Base-by-base conservation (phyloP, 148 eudicot species). In the Rhododendron ferrugineum region DNA sequence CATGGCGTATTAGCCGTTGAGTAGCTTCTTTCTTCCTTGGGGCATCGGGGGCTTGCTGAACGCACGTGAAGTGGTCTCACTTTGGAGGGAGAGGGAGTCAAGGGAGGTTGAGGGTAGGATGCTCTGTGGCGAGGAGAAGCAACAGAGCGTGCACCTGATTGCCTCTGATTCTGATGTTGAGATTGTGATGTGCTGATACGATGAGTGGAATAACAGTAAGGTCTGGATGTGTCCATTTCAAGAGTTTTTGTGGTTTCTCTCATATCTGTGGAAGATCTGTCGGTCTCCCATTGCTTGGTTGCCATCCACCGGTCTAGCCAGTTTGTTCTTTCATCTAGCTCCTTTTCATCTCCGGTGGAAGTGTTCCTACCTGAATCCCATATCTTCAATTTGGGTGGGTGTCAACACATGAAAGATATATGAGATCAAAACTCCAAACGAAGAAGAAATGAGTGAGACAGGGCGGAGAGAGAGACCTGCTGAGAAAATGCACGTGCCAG, bases 1-100 rank as follows among this genome's bases (percentile, higher is more conserved):
- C 88, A 88, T 2, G 96, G 98, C 2, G 96, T 96, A 80, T 89
- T 93, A 76, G 94, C 91, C 20, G 90, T 83, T 26, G 93, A 92
- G 87, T 88, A 89, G 89, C 93, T 92, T 84, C 87, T 91, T 23
- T 84, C 90, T 78, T 88, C 94, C 76, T 83, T 88, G 44, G 66
- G 40, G 50, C 85, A 84, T 22, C 92, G 84, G 10, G 98, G 98
- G 90, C 98, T 95, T 37, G 91, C 89, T 20, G 98, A 84, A 30
- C 94, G 93, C 46, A 88, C 76, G 34, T 92, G 93, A 26, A 89
- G 82, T 14, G 90, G 85, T 68, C 81, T 86, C 36, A 89, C 66
- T 74, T 88, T 90, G 86, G 87, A 73, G 16, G 91, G 90, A 56
- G 89, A 90, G n/a, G 94, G 94, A 9, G 94, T 89, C 34, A 56